Evolutionary conservation across 192 early-diverging fungal genomes (phyloP), one percentile per base, ranked within the genome.

Genomic region (Coemansia sp.): DNA sequence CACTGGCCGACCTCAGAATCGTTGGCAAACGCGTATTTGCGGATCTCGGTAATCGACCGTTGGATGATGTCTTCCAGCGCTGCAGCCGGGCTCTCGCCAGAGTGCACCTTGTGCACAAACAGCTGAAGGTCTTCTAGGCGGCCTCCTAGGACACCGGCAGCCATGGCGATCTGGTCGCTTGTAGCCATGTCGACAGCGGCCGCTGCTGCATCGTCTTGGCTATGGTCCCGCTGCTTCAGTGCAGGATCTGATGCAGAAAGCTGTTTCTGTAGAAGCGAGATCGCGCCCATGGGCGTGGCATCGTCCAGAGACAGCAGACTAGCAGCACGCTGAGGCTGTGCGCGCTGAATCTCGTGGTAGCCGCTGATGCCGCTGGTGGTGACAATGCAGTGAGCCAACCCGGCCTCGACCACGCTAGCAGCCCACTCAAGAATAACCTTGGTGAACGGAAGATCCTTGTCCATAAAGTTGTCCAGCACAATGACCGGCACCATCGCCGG

Each of bases 351-450:
- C 5, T 80, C 84, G 64, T 92, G 93, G 32, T 80, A 71, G 0
- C 85, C 85, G 51, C 81, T 77, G 34, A 87, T 85, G 69, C 91
- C 94, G 66, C 89, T 86, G 64, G 86, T 89, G 5, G 94, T 87
- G 68, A 97, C 92, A 17, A 99, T 79, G 20, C 97, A 94, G 77
- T 99, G 93, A 3, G 95, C 96, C 52, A 94, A 71, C 34, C 89
- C 86, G 12, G 92, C 89, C 75, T 97, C 93, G 4, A 91, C 88
- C 17, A 96, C 66, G 8, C 87, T 64, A 5, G 89, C 87, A 0
- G 93, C 93, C 92, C 94, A 96, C 64, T 97, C 89, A 14, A 93
- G 83, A 48, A 98, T 62, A 56, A 42, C 84, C 77, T 56, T 85
- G 51, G 57, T 87, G 77, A 48, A 85, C 83, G 55, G 76, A 14